Evolutionary conservation across 1,284 basidiomycete species (phyloP), one percentile per base, ranked within the genome.

Genomic region (Sanghuangporus weigelae): DNA sequence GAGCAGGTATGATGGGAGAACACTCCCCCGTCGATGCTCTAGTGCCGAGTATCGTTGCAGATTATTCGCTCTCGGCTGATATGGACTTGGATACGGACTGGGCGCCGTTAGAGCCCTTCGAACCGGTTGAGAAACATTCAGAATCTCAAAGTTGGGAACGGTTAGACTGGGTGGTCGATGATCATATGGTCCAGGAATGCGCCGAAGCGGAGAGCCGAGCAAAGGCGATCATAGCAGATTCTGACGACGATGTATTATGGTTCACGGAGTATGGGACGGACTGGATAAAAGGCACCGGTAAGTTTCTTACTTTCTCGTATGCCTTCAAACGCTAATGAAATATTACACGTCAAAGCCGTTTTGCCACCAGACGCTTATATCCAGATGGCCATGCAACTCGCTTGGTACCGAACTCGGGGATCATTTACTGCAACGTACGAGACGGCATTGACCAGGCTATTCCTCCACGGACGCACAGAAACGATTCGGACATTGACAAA

Each of bases 11-110:
- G 61, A 87, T 88, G 71, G 96, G 96, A 35, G 96, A 98, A 77
- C 96, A 98, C 76, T 93, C 93, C 2, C 91, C 93, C 0, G 89
- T 90, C 63, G 96, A 98, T 68, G 96, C 96, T 0, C 79, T 98
- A 10, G 88, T 97, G 1, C 95, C 96, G 0, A 93, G 92, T 68
- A 91, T 96, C 59, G 85, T 94, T n/a, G 86, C 87, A 48, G 95
- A 98, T 71, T 96, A 91, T 70, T 87, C 87, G 1, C 78, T 95
- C 44, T 84, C 85, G 1, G 82, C 89, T 69, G 80, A 80, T 8
- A 79, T 92, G 3, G 83, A 87, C 7, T 23, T 57, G 62, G 71
- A 73, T 8, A 72, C 76, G n/a, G 68, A 71, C 40, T 81, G 80
- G 68, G 31, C 46, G 14, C 59, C 56, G 8, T 48, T 60, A 19